Evolutionary conservation across 352 stramenopile species (phyloP).

Genomic region (Phytophthora ramorum): DNA sequence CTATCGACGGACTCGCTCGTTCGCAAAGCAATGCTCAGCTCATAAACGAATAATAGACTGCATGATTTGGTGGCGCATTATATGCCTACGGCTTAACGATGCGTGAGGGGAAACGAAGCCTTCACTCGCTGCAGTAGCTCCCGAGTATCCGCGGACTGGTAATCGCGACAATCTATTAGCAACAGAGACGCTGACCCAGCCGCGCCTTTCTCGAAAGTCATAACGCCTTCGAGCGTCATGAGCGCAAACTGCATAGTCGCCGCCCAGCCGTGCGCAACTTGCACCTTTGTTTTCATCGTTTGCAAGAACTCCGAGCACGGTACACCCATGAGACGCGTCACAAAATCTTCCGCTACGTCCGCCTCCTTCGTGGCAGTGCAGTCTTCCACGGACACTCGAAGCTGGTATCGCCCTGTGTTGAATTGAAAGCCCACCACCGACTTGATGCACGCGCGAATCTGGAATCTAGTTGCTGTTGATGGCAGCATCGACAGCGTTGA

Average conservation of each 20-base stretch:
- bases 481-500: slow-evolving; percentile 19
- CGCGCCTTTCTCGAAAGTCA: slow-evolving; percentile 51
- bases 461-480: slow-evolving; percentile 36
- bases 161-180: slow-evolving; percentile 60
- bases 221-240: slow-evolving; percentile 84
- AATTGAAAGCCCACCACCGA: slow-evolving; percentile 87
- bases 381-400: slow-evolving; percentile 82
- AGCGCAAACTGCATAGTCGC: slow-evolving; percentile 83
- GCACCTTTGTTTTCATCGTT: slow-evolving; percentile 69
- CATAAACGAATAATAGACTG: slow-evolving; percentile 26
- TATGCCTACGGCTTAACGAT: slow-evolving; percentile 9
- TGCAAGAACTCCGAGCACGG: slow-evolving; percentile 68
- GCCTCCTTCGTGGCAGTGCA: slow-evolving; percentile 65
- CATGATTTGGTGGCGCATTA: background rate
- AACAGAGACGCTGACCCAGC: slow-evolving; percentile 44
- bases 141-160: slow-evolving; percentile 42
- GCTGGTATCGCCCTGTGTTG: slow-evolving; percentile 67
- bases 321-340: slow-evolving; percentile 79
- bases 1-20: slow-evolving; percentile 36
- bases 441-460: slow-evolving; percentile 80
- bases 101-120: slow-evolving; percentile 5
- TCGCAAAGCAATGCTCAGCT: slow-evolving; percentile 32
- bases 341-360: slow-evolving; percentile 61
- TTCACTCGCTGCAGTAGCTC: slow-evolving; percentile 58
- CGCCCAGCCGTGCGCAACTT: slow-evolving; percentile 66